phyloP scores from a whole-genome alignment of 805 yeast species.

The Candida suzukii region DNA sequence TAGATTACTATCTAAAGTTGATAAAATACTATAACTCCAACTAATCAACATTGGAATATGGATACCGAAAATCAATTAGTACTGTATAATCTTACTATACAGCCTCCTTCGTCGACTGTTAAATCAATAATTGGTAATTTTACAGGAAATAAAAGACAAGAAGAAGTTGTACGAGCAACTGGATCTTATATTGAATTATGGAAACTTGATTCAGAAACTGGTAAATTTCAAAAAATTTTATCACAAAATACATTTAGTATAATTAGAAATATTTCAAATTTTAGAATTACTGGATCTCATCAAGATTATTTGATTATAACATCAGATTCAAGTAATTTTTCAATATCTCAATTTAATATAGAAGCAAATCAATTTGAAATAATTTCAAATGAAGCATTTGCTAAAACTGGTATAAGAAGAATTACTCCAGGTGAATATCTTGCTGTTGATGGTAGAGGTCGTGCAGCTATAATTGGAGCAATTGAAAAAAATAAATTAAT shows the following conservation, averaged over 20 bases:
- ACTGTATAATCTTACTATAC: constrained; percentile 68
- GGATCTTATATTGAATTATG: constrained; percentile 48
- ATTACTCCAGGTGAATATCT: constrained; percentile 69
- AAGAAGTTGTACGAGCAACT: constrained; percentile 56
- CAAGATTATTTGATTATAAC: constrained; percentile 59
- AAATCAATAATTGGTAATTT: constrained; percentile 65
- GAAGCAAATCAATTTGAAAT: constrained; percentile 27
- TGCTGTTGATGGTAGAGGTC: constrained; percentile 60
- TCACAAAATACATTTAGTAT: constrained; percentile 49
- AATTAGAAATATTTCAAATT: constrained; percentile 43
- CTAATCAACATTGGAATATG: too few species aligned
- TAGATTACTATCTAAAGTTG: too few species aligned
- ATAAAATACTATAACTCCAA: too few species aligned
- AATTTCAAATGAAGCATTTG: constrained; percentile 55
- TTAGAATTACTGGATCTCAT: constrained; percentile 46
- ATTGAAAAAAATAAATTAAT: constrained; percentile 70
- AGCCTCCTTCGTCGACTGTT: constrained; percentile 46
- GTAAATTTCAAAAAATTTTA: constrained; percentile 38
- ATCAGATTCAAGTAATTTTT: constrained; percentile 74
- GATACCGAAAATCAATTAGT: constrained; percentile 30
- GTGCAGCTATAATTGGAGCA: constrained; percentile 67
- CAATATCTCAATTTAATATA: constrained; percentile 31
- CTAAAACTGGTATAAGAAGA: constrained; percentile 70
- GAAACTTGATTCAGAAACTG: constrained; percentile 47
- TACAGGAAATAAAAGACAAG: constrained; percentile 43